Conservation (phyloP, 495 filamentous ascomycete species). For the Neurospora sp. region DNA sequence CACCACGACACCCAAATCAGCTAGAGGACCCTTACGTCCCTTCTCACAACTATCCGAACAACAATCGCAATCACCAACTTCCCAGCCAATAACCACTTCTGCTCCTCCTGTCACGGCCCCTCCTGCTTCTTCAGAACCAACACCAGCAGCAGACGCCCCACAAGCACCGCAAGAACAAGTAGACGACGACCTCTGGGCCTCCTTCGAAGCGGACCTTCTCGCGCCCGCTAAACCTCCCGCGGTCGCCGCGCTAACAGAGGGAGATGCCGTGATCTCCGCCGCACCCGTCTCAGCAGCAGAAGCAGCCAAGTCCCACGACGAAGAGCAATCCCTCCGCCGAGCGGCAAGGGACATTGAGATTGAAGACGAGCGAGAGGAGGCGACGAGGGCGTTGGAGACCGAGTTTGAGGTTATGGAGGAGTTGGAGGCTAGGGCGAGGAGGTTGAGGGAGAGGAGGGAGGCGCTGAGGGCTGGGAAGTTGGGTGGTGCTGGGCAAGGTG, state of each 20-base stretch:
- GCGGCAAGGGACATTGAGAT: constrained; percentile 46
- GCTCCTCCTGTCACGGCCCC: neutral
- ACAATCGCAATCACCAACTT: neutral
- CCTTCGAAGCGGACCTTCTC: constrained; percentile 79
- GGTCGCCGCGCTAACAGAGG: constrained; percentile 14
- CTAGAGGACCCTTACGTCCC: neutral
- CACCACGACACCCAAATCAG: constrained; percentile 19
- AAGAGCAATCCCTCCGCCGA: constrained; percentile 46
- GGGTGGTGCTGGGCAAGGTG: constrained; percentile 12
- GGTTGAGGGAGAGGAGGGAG: constrained; percentile 60
- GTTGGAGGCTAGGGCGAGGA: constrained; percentile 68
- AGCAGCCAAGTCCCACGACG: constrained; percentile 52
- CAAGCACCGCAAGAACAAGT: constrained; percentile 23
- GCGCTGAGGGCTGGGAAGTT: constrained; percentile 36
- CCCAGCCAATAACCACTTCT: constrained; percentile 6
- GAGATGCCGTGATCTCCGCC: constrained; percentile 57
- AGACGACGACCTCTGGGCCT: constrained; percentile 82
- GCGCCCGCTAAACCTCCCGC: constrained; percentile 13
- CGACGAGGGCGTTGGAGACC: constrained; percentile 64
- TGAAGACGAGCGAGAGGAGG: constrained; percentile 76
- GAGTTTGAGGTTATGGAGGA: constrained; percentile 95
- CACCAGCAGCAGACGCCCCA: constrained; percentile 1
- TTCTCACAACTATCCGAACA: neutral
- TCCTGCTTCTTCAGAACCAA: no score
- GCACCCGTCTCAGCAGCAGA: constrained; percentile 61